A percentile compares a stretch with the other conserved stretches of the same genome.
These are phyloP conservation scores for Fusarium tricinctum DNA, from an alignment of 2,329 filamentous ascomycete genomes.

Conservation along the genomic window DNA sequence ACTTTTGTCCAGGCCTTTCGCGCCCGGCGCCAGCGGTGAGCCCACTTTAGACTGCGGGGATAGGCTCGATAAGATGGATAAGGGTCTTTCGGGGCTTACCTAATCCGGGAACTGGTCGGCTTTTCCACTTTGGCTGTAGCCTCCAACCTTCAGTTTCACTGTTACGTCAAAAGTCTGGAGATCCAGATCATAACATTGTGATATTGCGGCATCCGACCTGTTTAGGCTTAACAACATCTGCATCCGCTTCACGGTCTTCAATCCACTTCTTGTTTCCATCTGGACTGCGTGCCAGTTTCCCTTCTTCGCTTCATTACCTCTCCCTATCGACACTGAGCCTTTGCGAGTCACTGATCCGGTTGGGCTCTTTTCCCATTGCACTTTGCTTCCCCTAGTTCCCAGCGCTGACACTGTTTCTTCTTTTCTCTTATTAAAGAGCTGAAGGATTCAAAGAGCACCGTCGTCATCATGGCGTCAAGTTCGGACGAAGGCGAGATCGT, in stretches of 20 bases:
- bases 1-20: conserved; percentile 35
- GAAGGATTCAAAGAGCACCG: conserved; percentile 41
- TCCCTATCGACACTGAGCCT: conserved; percentile 51
- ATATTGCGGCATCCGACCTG: conserved; percentile 14
- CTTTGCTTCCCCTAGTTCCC: conserved; percentile 47
- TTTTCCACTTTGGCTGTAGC: conserved; percentile 28
- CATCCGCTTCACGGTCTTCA: conserved; percentile 2
- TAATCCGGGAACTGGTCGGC: conserved; percentile 39
- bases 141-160: conserved; percentile 23
- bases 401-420: conserved; percentile 56
- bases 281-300: conserved; percentile 26
- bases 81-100: conserved; percentile 45
- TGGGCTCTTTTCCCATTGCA: conserved; percentile 58
- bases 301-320: conserved; percentile 18
- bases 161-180: conserved; percentile 46
- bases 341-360: conserved; percentile 59
- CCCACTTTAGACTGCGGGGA: conserved; percentile 35
- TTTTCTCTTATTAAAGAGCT: conserved; percentile 37
- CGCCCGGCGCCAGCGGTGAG: conserved; percentile 27
- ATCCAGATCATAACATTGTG: conserved; percentile 21
- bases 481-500: conserved; percentile 91
- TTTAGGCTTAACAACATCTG: conserved; percentile 18
- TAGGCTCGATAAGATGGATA: conserved; percentile 43
- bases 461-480: conserved; percentile 64
- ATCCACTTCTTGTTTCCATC: conserved; percentile 10